These are phyloP conservation scores for Eucalyptus tenuipes DNA, from an alignment of 345 rosid genomes.

Conservation along the genomic window DNA sequence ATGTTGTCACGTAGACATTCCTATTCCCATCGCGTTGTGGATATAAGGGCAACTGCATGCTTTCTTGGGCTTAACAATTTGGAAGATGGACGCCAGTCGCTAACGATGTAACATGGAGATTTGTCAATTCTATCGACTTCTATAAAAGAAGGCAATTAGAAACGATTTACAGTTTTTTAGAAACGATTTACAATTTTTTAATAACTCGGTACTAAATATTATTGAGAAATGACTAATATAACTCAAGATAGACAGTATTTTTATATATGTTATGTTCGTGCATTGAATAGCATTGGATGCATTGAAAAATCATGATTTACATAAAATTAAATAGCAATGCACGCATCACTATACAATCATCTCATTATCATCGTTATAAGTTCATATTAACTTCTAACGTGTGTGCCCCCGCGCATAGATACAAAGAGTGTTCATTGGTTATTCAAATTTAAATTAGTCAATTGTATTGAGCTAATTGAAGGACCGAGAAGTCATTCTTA, in stretches of 20 bases:
- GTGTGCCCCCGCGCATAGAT: fast-evolving
- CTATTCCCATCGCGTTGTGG: not conserved
- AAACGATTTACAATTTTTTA: not conserved
- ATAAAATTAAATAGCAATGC: not conserved
- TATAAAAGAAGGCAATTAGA: not conserved
- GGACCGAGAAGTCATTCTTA: not conserved
- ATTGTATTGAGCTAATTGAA: not conserved
- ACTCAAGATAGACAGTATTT: fast-evolving
- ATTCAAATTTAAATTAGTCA: not conserved
- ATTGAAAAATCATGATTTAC: not conserved
- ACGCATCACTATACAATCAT: not conserved
- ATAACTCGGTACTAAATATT: not conserved
- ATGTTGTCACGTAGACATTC: fast-evolving
- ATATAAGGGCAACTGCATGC: not conserved
- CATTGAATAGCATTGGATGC: not conserved
- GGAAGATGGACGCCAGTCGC: not conserved
- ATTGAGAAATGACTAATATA: not conserved
- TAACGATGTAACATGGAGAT: not conserved
- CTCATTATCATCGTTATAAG: not conserved
- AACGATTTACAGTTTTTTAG: fast-evolving
- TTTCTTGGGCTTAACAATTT: not conserved
- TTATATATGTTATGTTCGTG: fast-evolving
- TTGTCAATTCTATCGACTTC: not conserved
- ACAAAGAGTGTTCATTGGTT: fast-evolving
- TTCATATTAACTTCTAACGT: not conserved